Conservation (phyloP, 306 rosid species). For the Phaseolus lunatus region DNA sequence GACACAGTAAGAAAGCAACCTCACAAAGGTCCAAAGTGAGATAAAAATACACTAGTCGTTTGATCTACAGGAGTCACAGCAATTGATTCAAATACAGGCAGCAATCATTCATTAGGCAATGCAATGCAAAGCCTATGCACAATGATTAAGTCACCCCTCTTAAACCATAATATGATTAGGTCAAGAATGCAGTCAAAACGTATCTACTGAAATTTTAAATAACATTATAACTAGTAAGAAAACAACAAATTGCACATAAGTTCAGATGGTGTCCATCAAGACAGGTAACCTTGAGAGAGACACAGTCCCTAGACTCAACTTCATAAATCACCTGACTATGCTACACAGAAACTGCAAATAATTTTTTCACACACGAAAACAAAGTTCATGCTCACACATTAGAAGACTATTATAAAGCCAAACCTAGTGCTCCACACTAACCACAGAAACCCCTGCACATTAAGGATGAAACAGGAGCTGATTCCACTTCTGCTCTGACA, state of each 20-base stretch:
- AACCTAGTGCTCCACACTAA: conserved; percentile 89
- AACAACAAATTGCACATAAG: neutral
- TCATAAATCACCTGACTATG: neutral
- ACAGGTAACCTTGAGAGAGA: conserved; percentile 2
- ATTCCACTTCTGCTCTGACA: conserved; percentile 95
- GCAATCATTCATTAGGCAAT: conserved; percentile 37
- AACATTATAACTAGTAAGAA: neutral
- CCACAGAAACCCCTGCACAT: conserved; percentile 86
- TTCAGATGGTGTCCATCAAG: neutral
- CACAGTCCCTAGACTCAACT: neutral
- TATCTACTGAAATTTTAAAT: neutral
- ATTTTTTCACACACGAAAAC: neutral
- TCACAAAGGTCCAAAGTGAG: neutral
- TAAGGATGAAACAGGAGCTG: conserved; percentile 84
- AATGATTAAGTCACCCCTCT: neutral
- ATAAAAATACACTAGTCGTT: conserved; percentile 58
- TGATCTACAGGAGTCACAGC: conserved; percentile 59
- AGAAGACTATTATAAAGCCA: conserved; percentile 32
- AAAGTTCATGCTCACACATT: conserved; percentile 14
- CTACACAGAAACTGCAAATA: neutral
- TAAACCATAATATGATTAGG: neutral
- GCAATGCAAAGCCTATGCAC: conserved; percentile 10
- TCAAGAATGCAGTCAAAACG: neutral
- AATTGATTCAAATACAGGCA: conserved; percentile 40
- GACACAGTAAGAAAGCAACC: neutral